These are phyloP conservation scores for Oryza glumipatula DNA, from an alignment of 176 grass and related monocot species.

Conservation along the genomic window DNA sequence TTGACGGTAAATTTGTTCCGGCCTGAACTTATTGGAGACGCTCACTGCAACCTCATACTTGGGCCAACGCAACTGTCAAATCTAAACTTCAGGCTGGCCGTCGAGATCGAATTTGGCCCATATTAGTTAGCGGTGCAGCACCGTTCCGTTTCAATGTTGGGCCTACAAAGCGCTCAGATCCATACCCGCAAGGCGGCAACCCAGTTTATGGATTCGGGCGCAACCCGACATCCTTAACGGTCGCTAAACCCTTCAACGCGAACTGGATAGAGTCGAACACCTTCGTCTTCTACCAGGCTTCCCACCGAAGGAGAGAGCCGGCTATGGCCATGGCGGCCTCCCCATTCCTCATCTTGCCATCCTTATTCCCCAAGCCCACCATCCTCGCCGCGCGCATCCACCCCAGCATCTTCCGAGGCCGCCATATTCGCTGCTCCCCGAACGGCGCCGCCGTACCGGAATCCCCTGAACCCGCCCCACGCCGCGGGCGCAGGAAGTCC, in stretches of 20 bases:
- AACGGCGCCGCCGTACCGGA: conserved; percentile 45
- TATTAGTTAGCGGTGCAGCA: background rate
- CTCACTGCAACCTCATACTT: too few species aligned
- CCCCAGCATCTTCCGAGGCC: background rate
- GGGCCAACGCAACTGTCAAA: too few species aligned
- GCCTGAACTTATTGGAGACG: too few species aligned
- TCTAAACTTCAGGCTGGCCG: too few species aligned
- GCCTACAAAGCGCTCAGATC: background rate
- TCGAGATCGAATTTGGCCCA: background rate
- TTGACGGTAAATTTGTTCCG: background rate
- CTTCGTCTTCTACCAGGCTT: conserved; percentile 18
- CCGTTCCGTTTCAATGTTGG: background rate
- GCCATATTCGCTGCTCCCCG: conserved; percentile 40
- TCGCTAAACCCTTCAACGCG: conserved; percentile 48
- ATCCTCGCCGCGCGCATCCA: background rate
- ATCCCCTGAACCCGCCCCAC: conserved; percentile 37
- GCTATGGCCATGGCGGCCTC: conserved; percentile 53
- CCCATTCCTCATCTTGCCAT: conserved; percentile 34
- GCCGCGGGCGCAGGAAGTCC: conserved; percentile 50
- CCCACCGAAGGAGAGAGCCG: conserved; percentile 22
- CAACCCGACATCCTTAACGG: conserved; percentile 36
- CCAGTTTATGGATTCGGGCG: conserved; percentile 12
- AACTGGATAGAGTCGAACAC: conserved; percentile 44
- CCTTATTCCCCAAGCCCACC: conserved; percentile 22
- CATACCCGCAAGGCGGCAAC: background rate